Evolutionary conservation across 2,329 filamentous ascomycete genomes (phyloP).

Genomic region (Fusarium praegraminearum): DNA sequence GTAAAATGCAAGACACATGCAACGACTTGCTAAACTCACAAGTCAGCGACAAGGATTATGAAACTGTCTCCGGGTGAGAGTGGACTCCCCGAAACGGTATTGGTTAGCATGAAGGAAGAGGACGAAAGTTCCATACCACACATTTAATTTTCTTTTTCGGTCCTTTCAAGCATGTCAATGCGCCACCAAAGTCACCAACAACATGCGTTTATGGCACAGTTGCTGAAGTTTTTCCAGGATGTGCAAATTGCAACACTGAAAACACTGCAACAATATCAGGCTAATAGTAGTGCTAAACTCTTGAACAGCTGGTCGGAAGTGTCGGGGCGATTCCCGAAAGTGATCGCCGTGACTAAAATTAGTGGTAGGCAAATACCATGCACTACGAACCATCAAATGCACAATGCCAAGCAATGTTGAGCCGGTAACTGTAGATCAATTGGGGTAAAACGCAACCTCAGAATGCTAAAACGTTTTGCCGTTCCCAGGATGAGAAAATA

Average conservation of each 20-base stretch:
- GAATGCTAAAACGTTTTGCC: no score
- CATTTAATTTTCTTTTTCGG: neutral
- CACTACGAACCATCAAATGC: no score
- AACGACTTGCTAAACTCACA: neutral
- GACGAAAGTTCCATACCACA: neutral
- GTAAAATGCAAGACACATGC: neutral
- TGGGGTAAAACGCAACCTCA: no score
- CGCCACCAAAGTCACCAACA: neutral
- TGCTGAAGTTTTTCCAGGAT: neutral
- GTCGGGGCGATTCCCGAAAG: slow-evolving; percentile 13
- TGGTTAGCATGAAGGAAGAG: neutral
- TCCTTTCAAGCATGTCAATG: neutral
- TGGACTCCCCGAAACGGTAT: neutral
- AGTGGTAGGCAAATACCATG: neutral
- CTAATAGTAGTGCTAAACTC: neutral
- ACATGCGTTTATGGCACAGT: slow-evolving; percentile 10
- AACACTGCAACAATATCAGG: neutral
- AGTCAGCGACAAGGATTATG: neutral
- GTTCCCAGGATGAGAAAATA: no score
- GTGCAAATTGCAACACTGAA: neutral
- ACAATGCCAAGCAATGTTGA: no score
- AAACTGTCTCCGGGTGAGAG: neutral
- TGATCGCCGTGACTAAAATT: neutral
- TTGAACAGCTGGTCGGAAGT: neutral
- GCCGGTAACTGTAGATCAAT: no score